Base-by-base conservation (phyloP, 208 protist species). In the Lotmaria passim region DNA sequence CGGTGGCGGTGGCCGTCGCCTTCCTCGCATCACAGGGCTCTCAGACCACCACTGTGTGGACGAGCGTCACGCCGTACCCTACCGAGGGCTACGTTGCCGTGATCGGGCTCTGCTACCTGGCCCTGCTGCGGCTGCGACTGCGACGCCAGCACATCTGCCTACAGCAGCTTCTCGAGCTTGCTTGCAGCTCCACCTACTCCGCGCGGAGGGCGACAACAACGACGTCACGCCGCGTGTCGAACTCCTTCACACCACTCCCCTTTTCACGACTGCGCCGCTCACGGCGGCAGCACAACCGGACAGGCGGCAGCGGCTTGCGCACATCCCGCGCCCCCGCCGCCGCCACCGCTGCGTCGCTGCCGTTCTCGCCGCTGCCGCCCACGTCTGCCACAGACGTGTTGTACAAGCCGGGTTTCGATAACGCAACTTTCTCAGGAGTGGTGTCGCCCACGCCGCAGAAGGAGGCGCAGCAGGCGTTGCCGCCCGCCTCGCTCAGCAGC, bases 71-170 rank as follows among this genome's bases (percentile, higher is more conserved):
- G 3, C 43, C 65, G 7, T 31, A 38, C 21, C 53, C 53, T 7
- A 52, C 51, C 7, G 65, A 63, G 31, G 65, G 51, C 41, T 69
- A 69, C 63, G 65, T 71, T 0, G 65, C 53, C 5, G 14, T 62
- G 19, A 34, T 62, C n/a, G 65, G 44, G 7, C 17, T 53, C 6
- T 28, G 4, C 33, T 62, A 51, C 44, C 53, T 62, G 7, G 31
- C 44, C 19, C 21, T 71, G 11, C 39, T 60, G 15, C 51, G 28
- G 5, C 41, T 43, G 7, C 52, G 51, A 4, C 63, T 69, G 39
- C 50, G 63, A n/a, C 34, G 38, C 0, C 4, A 65, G 41, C 34
- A 12, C 6, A 21, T 48, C 8, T 46, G 41, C 2, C 56, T 66
- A 33, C 47, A 23, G 3, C 21, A 66, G 19, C 46, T 66, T 12